Evolutionary conservation across 1,139 yeast genomes (phyloP).

Genomic region (Chernovozyma sophiae-reginae): DNA sequence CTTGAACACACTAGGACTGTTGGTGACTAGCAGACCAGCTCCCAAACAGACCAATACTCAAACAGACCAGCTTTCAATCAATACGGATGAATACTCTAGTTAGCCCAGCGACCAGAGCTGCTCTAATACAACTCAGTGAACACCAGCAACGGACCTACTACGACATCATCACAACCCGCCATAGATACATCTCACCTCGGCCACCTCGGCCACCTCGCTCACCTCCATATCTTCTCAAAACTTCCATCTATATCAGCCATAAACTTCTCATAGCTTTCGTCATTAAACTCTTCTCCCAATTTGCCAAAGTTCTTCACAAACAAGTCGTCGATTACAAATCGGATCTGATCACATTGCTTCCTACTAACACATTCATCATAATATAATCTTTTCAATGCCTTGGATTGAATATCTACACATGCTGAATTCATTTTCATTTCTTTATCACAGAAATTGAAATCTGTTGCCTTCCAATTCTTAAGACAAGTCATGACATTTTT

Average conservation of each 20-base stretch:
- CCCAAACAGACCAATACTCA: not conserved
- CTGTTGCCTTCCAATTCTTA: slow-evolving; percentile 21
- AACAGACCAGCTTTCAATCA: too few relatives aligned
- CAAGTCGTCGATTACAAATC: slow-evolving; percentile 33
- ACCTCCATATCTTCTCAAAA: slow-evolving; percentile 36
- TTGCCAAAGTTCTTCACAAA: slow-evolving; percentile 39
- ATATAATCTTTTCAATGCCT: slow-evolving; percentile 32
- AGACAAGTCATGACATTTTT: slow-evolving; percentile 36
- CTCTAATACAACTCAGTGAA: too few relatives aligned
- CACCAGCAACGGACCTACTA: too few relatives aligned
- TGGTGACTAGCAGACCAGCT: not conserved
- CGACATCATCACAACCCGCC: too few relatives aligned
- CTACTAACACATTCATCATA: slow-evolving; percentile 38
- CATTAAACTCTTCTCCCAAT: slow-evolving; percentile 30
- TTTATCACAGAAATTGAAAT: slow-evolving; percentile 23
- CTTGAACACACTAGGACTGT: too few relatives aligned
- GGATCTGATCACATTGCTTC: slow-evolving; percentile 38
- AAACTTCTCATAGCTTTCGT: slow-evolving; percentile 23
- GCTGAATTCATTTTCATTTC: slow-evolving; percentile 23
- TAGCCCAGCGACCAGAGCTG: too few relatives aligned
- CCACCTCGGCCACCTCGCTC: too few relatives aligned
- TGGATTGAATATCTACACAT: slow-evolving; percentile 33
- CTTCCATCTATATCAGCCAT: slow-evolving; percentile 29
- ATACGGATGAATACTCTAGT: too few relatives aligned
- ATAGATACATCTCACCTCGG: too few relatives aligned